Percentiles rank a stretch among this genome's conserved stretches.
These are phyloP conservation scores for Calonectria hawksworthii DNA, from an alignment of 2,329 filamentous ascomycete species.

Conservation along the genomic window DNA sequence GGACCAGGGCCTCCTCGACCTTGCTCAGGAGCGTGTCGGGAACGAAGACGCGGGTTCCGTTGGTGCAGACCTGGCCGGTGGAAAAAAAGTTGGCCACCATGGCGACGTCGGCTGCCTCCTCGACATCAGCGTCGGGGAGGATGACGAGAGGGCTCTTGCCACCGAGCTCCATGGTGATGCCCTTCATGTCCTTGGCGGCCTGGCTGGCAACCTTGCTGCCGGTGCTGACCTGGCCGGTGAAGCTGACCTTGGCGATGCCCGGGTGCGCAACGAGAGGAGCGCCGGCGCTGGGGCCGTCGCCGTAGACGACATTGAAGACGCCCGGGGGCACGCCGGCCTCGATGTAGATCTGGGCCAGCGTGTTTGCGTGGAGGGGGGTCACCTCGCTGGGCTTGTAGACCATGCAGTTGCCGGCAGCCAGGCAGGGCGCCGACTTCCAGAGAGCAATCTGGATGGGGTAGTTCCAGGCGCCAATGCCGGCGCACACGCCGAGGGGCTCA, in stretches of 20 bases:
- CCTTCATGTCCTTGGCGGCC: constrained; percentile 86
- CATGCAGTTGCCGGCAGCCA: constrained; percentile 91
- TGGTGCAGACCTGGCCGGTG: constrained; percentile 92
- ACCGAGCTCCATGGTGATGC: constrained; percentile 92
- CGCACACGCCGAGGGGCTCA: constrained; percentile 86
- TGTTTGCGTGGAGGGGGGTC: constrained; percentile 85
- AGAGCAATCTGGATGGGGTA: constrained; percentile 92
- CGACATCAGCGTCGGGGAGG: constrained; percentile 83
- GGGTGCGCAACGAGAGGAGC: constrained; percentile 81
- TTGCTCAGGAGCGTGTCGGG: constrained; percentile 73
- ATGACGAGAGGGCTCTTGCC: constrained; percentile 88
- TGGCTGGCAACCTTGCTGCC: constrained; percentile 84
- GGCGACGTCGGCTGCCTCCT: constrained; percentile 87
- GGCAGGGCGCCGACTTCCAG: constrained; percentile 89
- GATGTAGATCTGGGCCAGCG: constrained; percentile 81
- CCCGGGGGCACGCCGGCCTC: constrained; percentile 85
- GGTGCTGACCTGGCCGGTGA: constrained; percentile 89
- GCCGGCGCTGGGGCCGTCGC: constrained; percentile 79
- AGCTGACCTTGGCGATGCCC: constrained; percentile 85
- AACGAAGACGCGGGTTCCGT: constrained; percentile 90
- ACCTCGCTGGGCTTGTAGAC: constrained; percentile 92
- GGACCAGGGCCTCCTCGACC: constrained; percentile 77
- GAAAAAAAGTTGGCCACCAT: constrained; percentile 97
- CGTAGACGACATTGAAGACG: constrained; percentile 90
- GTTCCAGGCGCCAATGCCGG: constrained; percentile 91